Evolutionary conservation across 129 eudicot species (phyloP), one percentile per base, ranked within the genome.

Genomic region (Dittrichia graveolens): DNA sequence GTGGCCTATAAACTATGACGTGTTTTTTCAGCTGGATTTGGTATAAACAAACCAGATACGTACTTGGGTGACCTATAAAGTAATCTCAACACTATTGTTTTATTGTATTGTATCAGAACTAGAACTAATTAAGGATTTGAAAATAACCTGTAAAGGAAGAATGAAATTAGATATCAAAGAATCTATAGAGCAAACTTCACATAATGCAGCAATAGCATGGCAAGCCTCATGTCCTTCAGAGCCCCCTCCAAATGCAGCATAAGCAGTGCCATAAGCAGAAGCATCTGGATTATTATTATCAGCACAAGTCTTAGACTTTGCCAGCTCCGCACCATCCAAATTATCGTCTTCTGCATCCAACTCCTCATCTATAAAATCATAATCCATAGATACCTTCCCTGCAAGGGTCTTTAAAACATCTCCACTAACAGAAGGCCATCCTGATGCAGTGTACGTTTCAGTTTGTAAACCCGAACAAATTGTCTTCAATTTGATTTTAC

Each of bases 381-480:
- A 87, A 42, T 95, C 91, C 14, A 86, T 87, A n/a, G 97, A 91
- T 14, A 91, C 83, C 77, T 91, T 91, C 59, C 96, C 95, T 12
- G 97, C 88, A 14, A 95, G 85, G 59, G 73, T 80, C 77, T 85
- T 95, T 54, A 95, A 82, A 72, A 82, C 97, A 80, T 78, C 86
- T 65, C 99, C 99, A 76, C 92, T 75, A 18, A 86, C 75, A 12
- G 99, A 95, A 61, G 99, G 99, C 99, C 99, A 95, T 40, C 99
- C 99, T 19, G 91, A 88, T 42, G 91, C 86, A 7, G 99, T 95
- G 80, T 65, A 90, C 44, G 85, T 70, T 57, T 88, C 99, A 10
- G 87, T 49, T 72, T 79, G 47, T 46, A 88, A 43, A 69, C 61
- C 72, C 2, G 73, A 56, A 73, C 85, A 67, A 7, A 92, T 77